These are phyloP conservation scores for Cantharellus cinnabarinus DNA, from an alignment of 768 basidiomycete genomes.

Conservation along the genomic window DNA sequence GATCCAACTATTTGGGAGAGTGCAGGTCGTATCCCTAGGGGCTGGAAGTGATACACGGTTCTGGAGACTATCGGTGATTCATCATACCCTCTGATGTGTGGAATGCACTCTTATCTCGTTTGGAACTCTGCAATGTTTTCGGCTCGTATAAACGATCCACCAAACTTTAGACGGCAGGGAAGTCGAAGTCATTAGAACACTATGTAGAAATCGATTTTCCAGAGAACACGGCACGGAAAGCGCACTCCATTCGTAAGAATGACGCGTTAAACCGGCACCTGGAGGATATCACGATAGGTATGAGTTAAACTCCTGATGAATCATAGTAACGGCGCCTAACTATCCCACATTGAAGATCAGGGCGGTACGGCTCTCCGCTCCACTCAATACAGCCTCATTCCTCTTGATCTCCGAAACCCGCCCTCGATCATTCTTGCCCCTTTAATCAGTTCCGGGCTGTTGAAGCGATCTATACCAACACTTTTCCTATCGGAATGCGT, in stretches of 20 bases:
- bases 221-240: conserved; percentile 67
- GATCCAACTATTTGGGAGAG: conserved; percentile 27
- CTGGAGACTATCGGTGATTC: conserved; percentile 62
- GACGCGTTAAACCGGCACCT: conserved; percentile 21
- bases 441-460: conserved; percentile 14
- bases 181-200: conserved; percentile 6
- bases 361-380: conserved; percentile 43
- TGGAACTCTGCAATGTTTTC: too few relatives aligned
- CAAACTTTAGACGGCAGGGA: conserved; percentile 24
- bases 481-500: conserved; percentile 87
- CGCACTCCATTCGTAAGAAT: conserved; percentile 55
- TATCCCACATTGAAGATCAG: conserved; percentile 20
- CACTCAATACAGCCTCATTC: conserved; percentile 44
- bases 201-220: conserved; percentile 89
- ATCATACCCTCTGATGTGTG: not conserved
- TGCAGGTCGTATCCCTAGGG: conserved; percentile 87
- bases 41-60: conserved; percentile 92
- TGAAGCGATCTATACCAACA: conserved; percentile 33
- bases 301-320: not conserved
- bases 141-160: conserved; percentile 9
- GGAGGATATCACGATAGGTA: not conserved
- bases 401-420: conserved; percentile 51
- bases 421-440: conserved; percentile 29
- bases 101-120: too few relatives aligned
- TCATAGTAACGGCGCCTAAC: not conserved